These are phyloP conservation scores for Luvunga scandens DNA, from an alignment of 345 rosid species.

Conservation along the genomic window DNA sequence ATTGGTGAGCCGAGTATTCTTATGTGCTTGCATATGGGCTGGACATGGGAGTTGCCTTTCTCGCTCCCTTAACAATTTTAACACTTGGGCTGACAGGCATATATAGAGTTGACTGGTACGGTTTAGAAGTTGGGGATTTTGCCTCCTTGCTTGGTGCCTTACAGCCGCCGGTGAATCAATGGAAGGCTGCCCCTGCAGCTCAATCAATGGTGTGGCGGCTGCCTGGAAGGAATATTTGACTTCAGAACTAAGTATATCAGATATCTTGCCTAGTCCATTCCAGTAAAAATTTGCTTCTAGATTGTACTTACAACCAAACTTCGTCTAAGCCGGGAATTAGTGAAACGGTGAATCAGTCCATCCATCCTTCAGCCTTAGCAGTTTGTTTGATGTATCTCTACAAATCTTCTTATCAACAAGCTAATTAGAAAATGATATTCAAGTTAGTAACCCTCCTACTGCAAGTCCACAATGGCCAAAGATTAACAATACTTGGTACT, in stretches of 20 bases:
- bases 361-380: no score
- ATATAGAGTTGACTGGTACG: slow-evolving; percentile 8
- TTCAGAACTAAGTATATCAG: no score
- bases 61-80: neutral
- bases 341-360: no score
- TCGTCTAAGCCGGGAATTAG: no score
- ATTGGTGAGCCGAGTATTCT: slow-evolving; percentile 11
- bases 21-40: slow-evolving; percentile 1
- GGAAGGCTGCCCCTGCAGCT: neutral
- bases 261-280: no score
- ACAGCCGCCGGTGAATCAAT: neutral
- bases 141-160: neutral
- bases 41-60: slow-evolving; percentile 10
- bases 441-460: neutral
- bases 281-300: no score
- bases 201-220: neutral
- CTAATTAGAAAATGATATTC: neutral
- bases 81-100: neutral
- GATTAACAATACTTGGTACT: neutral
- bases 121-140: neutral
- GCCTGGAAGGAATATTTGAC: neutral
- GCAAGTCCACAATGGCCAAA: neutral
- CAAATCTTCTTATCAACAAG: neutral
- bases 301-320: no score
- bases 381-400: no score